Evolutionary conservation across 768 basidiomycete genomes (phyloP), one percentile per base, ranked within the genome.

Genomic region (Mycena amicta): DNA sequence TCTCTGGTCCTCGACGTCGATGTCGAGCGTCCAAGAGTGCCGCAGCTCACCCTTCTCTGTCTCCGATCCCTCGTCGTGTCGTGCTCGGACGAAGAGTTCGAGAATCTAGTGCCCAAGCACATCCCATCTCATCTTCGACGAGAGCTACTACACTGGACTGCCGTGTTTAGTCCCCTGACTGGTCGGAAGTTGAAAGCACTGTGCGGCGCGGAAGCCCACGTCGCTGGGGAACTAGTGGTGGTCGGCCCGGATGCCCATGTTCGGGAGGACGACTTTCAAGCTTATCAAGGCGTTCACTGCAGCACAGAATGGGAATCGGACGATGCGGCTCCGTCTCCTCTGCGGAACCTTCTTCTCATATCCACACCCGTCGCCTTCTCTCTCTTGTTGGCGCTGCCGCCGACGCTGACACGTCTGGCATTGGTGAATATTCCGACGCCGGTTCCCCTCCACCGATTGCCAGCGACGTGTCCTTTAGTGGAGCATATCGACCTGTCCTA

Each of bases 401-500:
- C 81, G 12, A 89, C 88, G 3, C 71, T 91, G 45, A 88, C 86
- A 1, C 82, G 78, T 50, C 74, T 91, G 41, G 83, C 81, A 20
- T 77, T 90, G 26, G 63, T 90, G 59, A 73, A 81, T 45, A 68
- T 90, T 30, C 72, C 80, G 1, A 56, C 72, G 5, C 74, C 79
- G 0, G 70, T 86, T 18, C 74, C 84, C 2, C 66, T 92, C 20
- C 80, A 85, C 60, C 77, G 85, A 59, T 71, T 92, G 33, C 83
- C 88, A 1, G 73, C 70, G 12, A 67, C 80, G 15, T 88, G 86
- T 61, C 90, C 89, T 1, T 69, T 86, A n/a, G 72, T 92, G 26
- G 72, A 80, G 22, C 66, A 86, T 25, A 69, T 91, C 30, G 89
- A 91, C 66, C 68, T 92, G 47, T 92, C 90, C 1, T 89, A 81